phyloP scores from a whole-genome alignment of 2,329 filamentous ascomycete genomes.

The Colletotrichum sidae region DNA sequence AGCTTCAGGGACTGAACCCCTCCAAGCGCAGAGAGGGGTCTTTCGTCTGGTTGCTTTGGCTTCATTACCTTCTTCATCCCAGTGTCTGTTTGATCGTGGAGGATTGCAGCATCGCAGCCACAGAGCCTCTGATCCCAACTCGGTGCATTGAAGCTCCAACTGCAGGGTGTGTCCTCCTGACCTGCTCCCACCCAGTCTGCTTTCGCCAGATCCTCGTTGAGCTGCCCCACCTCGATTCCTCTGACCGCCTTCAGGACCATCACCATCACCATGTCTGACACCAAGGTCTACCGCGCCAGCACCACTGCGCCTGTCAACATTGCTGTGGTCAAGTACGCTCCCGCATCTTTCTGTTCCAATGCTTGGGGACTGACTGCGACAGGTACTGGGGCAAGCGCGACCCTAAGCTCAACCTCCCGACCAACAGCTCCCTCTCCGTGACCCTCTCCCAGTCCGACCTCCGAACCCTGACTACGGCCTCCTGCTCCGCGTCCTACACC shows the following conservation, averaged over 20 bases:
- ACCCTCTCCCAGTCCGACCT: slow-evolving; percentile 95
- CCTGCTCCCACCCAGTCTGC: background rate
- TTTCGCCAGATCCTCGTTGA: slow-evolving; percentile 5
- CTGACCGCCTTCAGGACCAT: slow-evolving; percentile 39
- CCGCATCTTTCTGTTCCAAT: slow-evolving; percentile 54
- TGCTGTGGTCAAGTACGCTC: slow-evolving; percentile 88
- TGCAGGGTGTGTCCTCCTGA: background rate
- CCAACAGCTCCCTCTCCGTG: slow-evolving; percentile 96
- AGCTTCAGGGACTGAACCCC: slow-evolving; percentile 32
- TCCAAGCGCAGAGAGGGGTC: slow-evolving; percentile 12
- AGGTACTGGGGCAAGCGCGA: slow-evolving; percentile 97
- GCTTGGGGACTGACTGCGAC: slow-evolving; percentile 9
- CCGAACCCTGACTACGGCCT: slow-evolving; percentile 94
- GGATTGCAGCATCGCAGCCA: background rate
- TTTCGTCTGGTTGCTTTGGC: slow-evolving; percentile 1
- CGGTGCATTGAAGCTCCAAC: background rate
- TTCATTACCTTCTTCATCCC: slow-evolving; percentile 24
- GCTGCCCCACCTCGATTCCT: background rate
- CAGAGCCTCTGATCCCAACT: background rate
- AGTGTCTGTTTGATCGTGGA: slow-evolving; percentile 7
- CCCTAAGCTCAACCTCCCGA: slow-evolving; percentile 92
- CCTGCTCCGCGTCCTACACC: slow-evolving; percentile 81
- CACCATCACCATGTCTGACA: slow-evolving; percentile 56
- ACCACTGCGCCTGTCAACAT: slow-evolving; percentile 99
- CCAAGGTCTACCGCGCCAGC: slow-evolving; percentile 85